Base-by-base conservation (phyloP, 2,329 filamentous ascomycete genomes). In the Aureobasidium sp. region DNA sequence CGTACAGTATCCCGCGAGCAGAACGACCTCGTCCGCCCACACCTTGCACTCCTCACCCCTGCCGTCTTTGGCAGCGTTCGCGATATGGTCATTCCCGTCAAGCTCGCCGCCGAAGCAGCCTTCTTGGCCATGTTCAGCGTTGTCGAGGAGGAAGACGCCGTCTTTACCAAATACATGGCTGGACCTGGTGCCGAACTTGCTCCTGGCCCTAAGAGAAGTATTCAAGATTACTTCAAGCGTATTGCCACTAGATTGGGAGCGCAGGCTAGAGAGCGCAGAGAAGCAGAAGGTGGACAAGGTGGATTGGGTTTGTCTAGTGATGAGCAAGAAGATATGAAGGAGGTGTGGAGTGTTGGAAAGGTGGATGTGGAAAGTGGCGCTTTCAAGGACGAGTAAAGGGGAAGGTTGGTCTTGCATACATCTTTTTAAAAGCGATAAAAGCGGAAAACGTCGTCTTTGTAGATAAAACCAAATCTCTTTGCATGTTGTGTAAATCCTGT, bases 201-300 rank as follows among this genome's bases (percentile, higher is more conserved):
- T 9, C 76, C 89, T 0, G 87, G 84, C 44, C 86, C 86, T 20
- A 94, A 95, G 82, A 84, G 93, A 68, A 92, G 88, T 73, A 97
- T 99, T 88, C 84, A 87, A 63, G 94, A 99, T 74, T 99, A 99
- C 78, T 97, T 97, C 79, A 96, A 96, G 81, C 82, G 94, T 46
- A 90, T 99, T 66, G 91, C 91, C 1, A 75, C 93, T 70, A 84
- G 92, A 68, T 77, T 97, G 24, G 93, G 89, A n/a, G 84, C 80
- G 20, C 94, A 97, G 74, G 92, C 90, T 1, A 84, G 91, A 65
- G 94, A 99, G 78, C 84, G 94, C 69, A 89, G 85, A 71, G 92
- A 96, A 68, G 94, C 94, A 0, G 92, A 97, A 73, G 93, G 92
- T 65, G 94, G 93, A 8, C 84, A 87, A 63, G 92, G 92, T 51